These are phyloP conservation scores for Ottelia alismoides DNA, from an alignment of 106 monocot species.

Conservation along the genomic window DNA sequence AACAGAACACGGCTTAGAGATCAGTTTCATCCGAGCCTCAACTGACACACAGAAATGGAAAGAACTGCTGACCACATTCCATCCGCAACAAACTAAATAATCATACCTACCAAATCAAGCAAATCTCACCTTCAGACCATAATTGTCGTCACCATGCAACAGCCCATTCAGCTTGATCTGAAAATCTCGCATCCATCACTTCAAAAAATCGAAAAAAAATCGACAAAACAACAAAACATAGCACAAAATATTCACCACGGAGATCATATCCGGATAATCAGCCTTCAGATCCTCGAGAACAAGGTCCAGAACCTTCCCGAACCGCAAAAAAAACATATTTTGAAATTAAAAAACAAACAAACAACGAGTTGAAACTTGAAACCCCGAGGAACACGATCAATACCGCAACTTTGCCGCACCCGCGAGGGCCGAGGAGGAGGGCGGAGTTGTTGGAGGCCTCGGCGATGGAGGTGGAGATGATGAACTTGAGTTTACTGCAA, in stretches of 20 bases:
- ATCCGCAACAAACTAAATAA: no score
- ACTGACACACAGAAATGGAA: no score
- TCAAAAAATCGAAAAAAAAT: background rate
- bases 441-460: constrained; percentile 84
- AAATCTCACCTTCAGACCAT: constrained; percentile 60
- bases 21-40: no score
- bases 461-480: constrained; percentile 53
- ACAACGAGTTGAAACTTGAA: no score
- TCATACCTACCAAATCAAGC: no score
- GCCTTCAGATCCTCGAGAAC: constrained; percentile 66
- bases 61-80: no score
- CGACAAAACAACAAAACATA: background rate
- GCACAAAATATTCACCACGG: constrained; percentile 32
- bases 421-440: constrained; percentile 81
- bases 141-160: constrained; percentile 74
- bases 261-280: constrained; percentile 59
- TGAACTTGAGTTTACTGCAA: constrained; percentile 82
- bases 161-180: constrained; percentile 85
- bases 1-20: no score
- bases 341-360: background rate
- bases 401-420: constrained; percentile 80
- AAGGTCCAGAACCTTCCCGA: constrained; percentile 65
- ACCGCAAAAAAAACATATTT: background rate
- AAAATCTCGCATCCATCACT: constrained; percentile 1
- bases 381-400: no score